Evolutionary conservation across 805 yeast genomes (phyloP).

Genomic region (Candida caryicola): DNA sequence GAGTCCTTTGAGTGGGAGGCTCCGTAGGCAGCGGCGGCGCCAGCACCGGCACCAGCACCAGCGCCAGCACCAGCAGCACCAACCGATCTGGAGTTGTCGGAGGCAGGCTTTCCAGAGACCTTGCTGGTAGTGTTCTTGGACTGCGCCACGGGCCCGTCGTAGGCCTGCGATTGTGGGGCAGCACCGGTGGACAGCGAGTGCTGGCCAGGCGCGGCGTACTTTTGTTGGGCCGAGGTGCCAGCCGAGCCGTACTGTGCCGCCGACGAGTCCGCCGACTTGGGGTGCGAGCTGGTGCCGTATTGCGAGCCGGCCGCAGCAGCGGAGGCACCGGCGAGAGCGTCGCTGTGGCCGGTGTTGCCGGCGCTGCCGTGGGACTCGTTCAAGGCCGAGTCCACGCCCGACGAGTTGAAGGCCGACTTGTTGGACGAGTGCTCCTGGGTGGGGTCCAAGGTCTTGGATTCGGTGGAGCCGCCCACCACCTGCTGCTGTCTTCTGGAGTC

Average conservation of each 20-base stretch:
- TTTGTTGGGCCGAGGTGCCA: neutral
- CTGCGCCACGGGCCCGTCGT: neutral
- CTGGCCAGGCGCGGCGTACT: conserved; percentile 12
- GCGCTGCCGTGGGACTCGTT: conserved; percentile 3
- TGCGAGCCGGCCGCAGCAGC: neutral
- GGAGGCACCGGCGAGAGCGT: neutral
- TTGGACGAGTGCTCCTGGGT: conserved; percentile 24
- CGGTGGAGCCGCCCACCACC: neutral
- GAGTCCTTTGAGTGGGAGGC: too few species aligned
- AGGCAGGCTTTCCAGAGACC: conserved; percentile 1
- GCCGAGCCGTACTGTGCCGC: neutral
- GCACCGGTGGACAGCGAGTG: conserved; percentile 12
- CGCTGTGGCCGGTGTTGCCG: neutral
- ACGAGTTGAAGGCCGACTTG: conserved; percentile 31
- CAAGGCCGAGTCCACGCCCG: conserved; percentile 23
- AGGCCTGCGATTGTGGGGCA: conserved; percentile 9
- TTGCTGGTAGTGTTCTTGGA: conserved; percentile 3
- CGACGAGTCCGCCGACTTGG: neutral
- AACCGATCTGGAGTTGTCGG: neutral
- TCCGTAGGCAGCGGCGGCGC: neutral
- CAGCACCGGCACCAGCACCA: conserved; percentile 1
- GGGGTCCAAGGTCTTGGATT: conserved; percentile 17
- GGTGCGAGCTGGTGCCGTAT: neutral
- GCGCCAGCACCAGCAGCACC: neutral
- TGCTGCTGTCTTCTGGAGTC: neutral